Evolutionary conservation across 371 early-diverging fungal species (phyloP).

Genomic region (Mucor ambiguus): DNA sequence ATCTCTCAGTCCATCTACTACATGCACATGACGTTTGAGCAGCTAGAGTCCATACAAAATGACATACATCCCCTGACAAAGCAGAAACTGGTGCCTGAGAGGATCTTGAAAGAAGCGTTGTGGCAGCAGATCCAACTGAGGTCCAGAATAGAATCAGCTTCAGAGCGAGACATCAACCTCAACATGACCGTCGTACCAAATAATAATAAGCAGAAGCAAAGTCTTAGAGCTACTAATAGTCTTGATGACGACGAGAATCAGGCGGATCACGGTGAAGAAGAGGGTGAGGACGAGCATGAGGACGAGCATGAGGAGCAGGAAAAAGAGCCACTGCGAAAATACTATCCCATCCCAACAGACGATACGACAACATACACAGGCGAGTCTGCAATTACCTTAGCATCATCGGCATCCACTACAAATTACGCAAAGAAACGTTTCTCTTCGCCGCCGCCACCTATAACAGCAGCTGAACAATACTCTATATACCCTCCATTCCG

Average conservation of each 20-base stretch:
- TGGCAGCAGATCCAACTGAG: slow-evolving; percentile 59
- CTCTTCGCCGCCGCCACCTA: background rate
- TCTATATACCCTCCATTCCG: slow-evolving; percentile 59
- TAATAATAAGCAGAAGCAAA: background rate
- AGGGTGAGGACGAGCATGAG: background rate
- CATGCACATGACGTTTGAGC: slow-evolving; percentile 64
- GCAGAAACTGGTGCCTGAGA: slow-evolving; percentile 32
- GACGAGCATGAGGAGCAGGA: background rate
- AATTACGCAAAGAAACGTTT: slow-evolving; percentile 2
- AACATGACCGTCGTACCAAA: slow-evolving; percentile 28
- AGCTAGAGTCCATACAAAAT: slow-evolving; percentile 42
- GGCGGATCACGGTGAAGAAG: background rate
- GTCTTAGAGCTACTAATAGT: background rate
- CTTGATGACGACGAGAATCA: background rate
- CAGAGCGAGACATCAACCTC: slow-evolving; percentile 41
- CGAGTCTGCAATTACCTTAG: slow-evolving; percentile 37
- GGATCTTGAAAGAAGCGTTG: slow-evolving; percentile 50
- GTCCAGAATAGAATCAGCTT: slow-evolving; percentile 46
- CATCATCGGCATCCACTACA: slow-evolving; percentile 11
- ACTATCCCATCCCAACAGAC: slow-evolving; percentile 47
- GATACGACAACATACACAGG: slow-evolving; percentile 59
- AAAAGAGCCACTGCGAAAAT: background rate
- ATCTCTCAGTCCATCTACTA: slow-evolving; percentile 49
- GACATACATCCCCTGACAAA: slow-evolving; percentile 52
- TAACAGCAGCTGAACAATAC: slow-evolving; percentile 18